phyloP scores from a whole-genome alignment of 208 protist genomes.

The Wallacemonas sp. region DNA sequence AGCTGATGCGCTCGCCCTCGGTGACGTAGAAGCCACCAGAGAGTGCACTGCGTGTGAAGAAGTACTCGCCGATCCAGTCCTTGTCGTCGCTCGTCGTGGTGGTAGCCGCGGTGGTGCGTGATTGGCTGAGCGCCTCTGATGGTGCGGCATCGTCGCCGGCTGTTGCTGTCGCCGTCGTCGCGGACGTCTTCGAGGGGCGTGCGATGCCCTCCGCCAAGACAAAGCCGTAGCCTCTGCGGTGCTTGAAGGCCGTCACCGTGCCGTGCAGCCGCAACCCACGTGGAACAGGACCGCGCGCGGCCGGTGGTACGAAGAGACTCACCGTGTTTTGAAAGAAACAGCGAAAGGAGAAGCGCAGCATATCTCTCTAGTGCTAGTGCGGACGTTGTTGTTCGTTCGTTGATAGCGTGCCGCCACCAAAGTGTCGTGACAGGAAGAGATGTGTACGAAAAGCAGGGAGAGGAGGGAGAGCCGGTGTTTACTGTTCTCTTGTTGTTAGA shows the following conservation, averaged over 20 bases:
- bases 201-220: constrained; percentile 51
- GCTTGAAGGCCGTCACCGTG: constrained; percentile 78
- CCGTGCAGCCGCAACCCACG: constrained; percentile 48
- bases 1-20: constrained; percentile 74
- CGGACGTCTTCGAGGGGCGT: constrained; percentile 2
- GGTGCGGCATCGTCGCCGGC: too few species aligned
- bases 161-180: too few species aligned
- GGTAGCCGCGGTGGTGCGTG: neutral
- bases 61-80: constrained; percentile 32
- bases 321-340: neutral
- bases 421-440: too few species aligned
- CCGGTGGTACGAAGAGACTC: neutral
- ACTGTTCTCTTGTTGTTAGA: too few species aligned
- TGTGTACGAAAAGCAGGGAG: too few species aligned
- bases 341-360: constrained; percentile 8
- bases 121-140: too few species aligned
- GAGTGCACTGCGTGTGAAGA: constrained; percentile 64
- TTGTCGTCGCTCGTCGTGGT: neutral
- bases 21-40: constrained; percentile 70
- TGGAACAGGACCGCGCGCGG: neutral
- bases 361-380: neutral
- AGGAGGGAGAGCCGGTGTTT: too few species aligned
- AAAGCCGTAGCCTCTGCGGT: constrained; percentile 88
- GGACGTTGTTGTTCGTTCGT: too few species aligned
- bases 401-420: too few species aligned